These are phyloP conservation scores for Ashbya aceris DNA, from an alignment of 1,139 yeast species.

Conservation along the genomic window DNA sequence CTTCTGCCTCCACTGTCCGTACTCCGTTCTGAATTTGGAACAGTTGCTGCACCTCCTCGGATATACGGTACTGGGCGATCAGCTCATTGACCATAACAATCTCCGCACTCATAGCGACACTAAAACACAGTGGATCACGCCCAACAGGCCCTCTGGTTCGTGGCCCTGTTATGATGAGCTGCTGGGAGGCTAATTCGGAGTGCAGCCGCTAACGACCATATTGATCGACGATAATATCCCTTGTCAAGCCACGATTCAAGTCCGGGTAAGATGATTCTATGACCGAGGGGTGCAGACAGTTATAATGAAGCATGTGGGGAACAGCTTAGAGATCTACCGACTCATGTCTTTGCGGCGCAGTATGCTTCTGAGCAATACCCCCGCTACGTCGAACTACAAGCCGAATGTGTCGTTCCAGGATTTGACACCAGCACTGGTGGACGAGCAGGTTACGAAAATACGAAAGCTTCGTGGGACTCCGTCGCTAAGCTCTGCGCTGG, in stretches of 20 bases:
- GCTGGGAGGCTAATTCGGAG: too few relatives aligned
- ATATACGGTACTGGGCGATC: conserved; percentile 12
- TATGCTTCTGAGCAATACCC: too few relatives aligned
- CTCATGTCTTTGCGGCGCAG: too few relatives aligned
- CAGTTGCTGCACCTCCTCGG: conserved; percentile 8
- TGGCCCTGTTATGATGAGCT: too few relatives aligned
- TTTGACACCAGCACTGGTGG: conserved; percentile 25
- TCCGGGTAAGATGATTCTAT: neutral
- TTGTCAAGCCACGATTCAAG: too few relatives aligned
- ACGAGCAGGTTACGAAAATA: conserved; percentile 20
- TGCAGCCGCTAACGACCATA: too few relatives aligned
- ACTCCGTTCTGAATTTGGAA: conserved; percentile 12
- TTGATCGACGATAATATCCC: too few relatives aligned
- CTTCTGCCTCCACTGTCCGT: conserved; percentile 4
- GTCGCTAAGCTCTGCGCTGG: conserved; percentile 20
- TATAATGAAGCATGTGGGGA: conserved; percentile 1
- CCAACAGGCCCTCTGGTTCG: too few relatives aligned
- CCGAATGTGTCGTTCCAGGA: conserved; percentile 29
- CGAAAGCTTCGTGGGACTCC: conserved; percentile 12
- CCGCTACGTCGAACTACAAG: conserved; percentile 10
- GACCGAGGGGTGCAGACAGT: conserved; percentile 1
- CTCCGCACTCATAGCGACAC: neutral
- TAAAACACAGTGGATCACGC: too few relatives aligned
- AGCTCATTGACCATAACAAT: conserved; percentile 15
- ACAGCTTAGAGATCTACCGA: too few relatives aligned